Evolutionary conservation across 2,329 filamentous ascomycete species (phyloP), one percentile per base, ranked within the genome.

Genomic region (Hypoxylon sp.): DNA sequence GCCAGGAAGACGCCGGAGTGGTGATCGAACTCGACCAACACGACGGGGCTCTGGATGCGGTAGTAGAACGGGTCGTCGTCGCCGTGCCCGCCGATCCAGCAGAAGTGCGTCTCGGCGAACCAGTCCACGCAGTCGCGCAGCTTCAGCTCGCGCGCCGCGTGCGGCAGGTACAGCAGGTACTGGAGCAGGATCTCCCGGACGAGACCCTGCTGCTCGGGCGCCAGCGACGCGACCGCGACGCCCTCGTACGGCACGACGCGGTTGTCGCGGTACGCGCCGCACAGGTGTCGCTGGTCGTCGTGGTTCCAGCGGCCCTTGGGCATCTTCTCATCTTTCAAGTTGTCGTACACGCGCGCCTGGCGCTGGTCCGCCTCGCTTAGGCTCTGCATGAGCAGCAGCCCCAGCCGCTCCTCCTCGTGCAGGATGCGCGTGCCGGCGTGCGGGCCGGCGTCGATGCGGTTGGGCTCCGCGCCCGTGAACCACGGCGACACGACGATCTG

Each of bases 401-500:
- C 88, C 0, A 89, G 67, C 2, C 70, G 68, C 36, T 88, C 88
- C 63, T 91, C 87, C 5, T 71, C 72, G 27, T 86, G 75, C 23
- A 91, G 71, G 46, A 91, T 89, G 3, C 80, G 74, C 0, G 84
- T 89, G 5, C 88, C 88, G 1, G 72, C 71, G 67, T 83, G 78
- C 0, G 78, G 79, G 0, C 88, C 87, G 0, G 70, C 69, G 58
- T 91, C 88, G 60, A 91, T 88, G 25, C 85, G 63, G 62, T 92
- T 91, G 0, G 89, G 89, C 69, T 93, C 89, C 0, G 89, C 89
- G 45, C 89, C 89, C 0, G 87, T 90, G 70, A 93, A 93, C 71
- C 85, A 89, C 0, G 89, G 89, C 0, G 82, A 84, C 2, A 90
- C 76, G 32, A 90, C 74, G 38, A 91, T 84, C 67, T 90, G 86